Evolutionary conservation across 2,329 filamentous ascomycete genomes (phyloP), one percentile per base, ranked within the genome.

Genomic region (Xylaria sp.): DNA sequence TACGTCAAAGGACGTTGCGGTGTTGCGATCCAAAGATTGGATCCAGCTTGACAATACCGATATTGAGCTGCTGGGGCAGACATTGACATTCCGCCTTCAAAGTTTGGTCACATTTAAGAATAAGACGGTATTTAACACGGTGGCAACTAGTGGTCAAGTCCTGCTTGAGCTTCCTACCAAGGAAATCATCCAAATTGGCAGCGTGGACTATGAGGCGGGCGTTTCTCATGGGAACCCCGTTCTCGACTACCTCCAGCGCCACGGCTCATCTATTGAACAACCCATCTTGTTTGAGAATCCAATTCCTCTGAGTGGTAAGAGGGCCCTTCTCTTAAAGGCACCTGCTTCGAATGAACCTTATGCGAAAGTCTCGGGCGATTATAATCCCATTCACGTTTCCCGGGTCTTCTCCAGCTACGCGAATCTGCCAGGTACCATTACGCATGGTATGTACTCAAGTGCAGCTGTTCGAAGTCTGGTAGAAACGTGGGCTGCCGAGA

Each of bases 391-490:
- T 72, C 96, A 99, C 86, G 96, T 99, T 54, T 98, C 96, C 13
- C 92, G 96, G 66, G 94, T 98, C 65, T 99, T 99, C 84, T 93
- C 96, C 39, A 94, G 90, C 83, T 99, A 98, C 77, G 97, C 96
- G 80, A 96, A 94, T 80, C 87, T 99, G 18, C 94, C 94, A 1
- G 97, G 96, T 59, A 99, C 96, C 54, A 99, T 99, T 78, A 99
- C 96, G 1, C 96, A 99, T 80, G 96, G 96, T 80, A 99, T 99
- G 96, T 99, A 98, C 87, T 97, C 95, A 1, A 98, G 95, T 82
- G 96, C 96, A 73, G 93, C 96, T 46, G 96, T 99, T 34, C 92
- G 97, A 77, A 97, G 94, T 79, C 86, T 99, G 63, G 94, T 99
- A 7, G 96, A 99, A 86, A 99, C 94, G 0, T 99, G 96, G 96